Conservation (phyloP, 129 eudicot genomes). For the Logfia minima region DNA sequence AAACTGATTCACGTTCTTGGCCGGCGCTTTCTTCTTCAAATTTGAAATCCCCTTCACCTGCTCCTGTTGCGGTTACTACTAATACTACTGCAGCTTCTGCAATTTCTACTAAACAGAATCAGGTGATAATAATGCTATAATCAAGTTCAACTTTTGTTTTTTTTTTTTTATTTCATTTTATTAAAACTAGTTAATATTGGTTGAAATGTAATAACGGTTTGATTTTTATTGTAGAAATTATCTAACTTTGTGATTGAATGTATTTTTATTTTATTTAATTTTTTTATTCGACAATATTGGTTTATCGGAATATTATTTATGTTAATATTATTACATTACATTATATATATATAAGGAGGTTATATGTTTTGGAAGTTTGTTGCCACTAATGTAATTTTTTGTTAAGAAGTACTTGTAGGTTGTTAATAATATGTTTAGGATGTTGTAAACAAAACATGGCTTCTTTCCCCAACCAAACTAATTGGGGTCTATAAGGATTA, state of each 20-base stretch:
- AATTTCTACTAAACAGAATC: constrained; percentile 13
- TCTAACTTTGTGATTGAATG: background rate
- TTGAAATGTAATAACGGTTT: too few species aligned
- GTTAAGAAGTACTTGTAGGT: too few species aligned
- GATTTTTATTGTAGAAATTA: background rate
- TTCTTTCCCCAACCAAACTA: background rate
- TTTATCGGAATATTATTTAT: too few species aligned
- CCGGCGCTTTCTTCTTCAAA: constrained; percentile 61
- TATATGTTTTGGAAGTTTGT: too few species aligned
- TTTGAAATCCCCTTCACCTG: constrained; percentile 13
- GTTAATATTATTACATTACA: background rate
- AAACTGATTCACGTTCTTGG: constrained; percentile 54
- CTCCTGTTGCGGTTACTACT: constrained; percentile 3
- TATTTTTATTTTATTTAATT: too few species aligned
- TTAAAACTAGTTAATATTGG: too few species aligned
- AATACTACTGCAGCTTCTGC: background rate
- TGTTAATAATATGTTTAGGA: background rate
- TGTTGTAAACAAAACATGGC: background rate
- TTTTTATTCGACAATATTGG: too few species aligned
- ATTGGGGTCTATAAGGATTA: background rate
- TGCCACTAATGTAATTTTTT: background rate
- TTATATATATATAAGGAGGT: too few species aligned
- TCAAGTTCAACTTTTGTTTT: too few species aligned
- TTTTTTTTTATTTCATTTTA: too few species aligned
- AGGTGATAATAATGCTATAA: background rate